Percentiles rank a stretch among this genome's conserved stretches.
phyloP scores from a whole-genome alignment of 805 yeast species.

The Metschnikowia anglica region DNA sequence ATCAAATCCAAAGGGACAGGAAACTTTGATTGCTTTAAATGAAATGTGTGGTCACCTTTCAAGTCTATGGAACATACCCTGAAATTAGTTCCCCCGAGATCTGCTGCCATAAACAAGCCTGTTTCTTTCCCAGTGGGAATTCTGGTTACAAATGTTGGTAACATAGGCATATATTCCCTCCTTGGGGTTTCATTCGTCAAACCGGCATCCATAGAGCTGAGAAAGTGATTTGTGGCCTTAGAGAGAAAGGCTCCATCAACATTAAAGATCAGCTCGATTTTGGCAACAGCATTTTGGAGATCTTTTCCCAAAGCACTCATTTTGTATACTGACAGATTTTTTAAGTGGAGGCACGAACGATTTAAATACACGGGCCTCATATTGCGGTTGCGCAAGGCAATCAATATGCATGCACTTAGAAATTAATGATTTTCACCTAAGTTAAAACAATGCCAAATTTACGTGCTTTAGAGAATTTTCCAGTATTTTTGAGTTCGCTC shows the following conservation, averaged over 20 bases:
- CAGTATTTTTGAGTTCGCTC: too few relatives aligned
- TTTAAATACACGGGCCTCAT: neutral
- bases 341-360: too few relatives aligned
- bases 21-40: constrained; percentile 70
- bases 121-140: constrained; percentile 83
- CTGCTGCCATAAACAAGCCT: constrained; percentile 86
- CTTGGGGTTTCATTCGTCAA: constrained; percentile 41
- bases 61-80: constrained; percentile 86
- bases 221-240: constrained; percentile 55
- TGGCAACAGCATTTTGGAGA: constrained; percentile 28
- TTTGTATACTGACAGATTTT: too few relatives aligned
- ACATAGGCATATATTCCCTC: constrained; percentile 69
- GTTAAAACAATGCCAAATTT: too few relatives aligned
- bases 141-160: constrained; percentile 84
- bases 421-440: too few relatives aligned
- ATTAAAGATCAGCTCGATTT: constrained; percentile 41
- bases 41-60: constrained; percentile 76
- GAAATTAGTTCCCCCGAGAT: constrained; percentile 94
- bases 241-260: constrained; percentile 43
- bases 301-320: constrained; percentile 5
- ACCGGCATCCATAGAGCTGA: constrained; percentile 61
- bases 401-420: neutral
- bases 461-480: too few relatives aligned
- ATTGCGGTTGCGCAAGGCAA: neutral
- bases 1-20: constrained; percentile 78